Evolutionary conservation across 2,329 filamentous ascomycete genomes (phyloP).

Genomic region (Dactylellina haptotyla): DNA sequence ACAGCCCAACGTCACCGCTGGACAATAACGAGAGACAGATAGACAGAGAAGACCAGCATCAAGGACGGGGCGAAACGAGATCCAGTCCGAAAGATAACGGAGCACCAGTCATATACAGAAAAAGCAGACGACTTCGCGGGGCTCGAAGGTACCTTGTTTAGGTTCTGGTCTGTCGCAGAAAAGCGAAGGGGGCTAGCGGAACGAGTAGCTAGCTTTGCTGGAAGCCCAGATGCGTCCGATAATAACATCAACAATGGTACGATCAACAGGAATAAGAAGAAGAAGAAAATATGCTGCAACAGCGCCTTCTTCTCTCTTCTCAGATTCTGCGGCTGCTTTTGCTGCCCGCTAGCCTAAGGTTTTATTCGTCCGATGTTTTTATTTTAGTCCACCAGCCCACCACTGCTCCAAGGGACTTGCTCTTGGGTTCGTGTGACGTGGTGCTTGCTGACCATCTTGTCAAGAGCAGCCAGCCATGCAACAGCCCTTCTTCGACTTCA

Average conservation of each 20-base stretch:
- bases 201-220: conserved; percentile 18
- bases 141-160: conserved; percentile 12
- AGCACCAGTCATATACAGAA: conserved; percentile 20
- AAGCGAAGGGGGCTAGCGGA: conserved; percentile 27
- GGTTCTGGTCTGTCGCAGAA: conserved; percentile 24
- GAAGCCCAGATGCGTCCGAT: conserved; percentile 19
- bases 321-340: conserved; percentile 19
- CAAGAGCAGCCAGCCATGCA: neutral
- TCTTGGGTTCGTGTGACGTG: conserved; percentile 53
- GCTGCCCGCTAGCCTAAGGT: conserved; percentile 28
- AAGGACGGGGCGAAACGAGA: conserved; percentile 22
- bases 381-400: conserved; percentile 26
- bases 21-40: conserved; percentile 22
- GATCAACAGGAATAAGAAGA: conserved; percentile 30
- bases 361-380: conserved; percentile 51
- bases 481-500: conserved; percentile 8
- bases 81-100: conserved; percentile 45
- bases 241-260: conserved; percentile 18
- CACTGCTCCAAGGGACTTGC: conserved; percentile 27
- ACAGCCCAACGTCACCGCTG: conserved; percentile 45
- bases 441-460: conserved; percentile 41
- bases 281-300: conserved; percentile 31
- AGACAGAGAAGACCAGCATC: conserved; percentile 9
- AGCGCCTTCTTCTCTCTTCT: neutral
- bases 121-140: conserved; percentile 9